A percentile compares a stretch with the other conserved stretches of the same genome.
Conservation (phyloP, 495 filamentous ascomycete species). For the Penicillium longicatenatum region DNA sequence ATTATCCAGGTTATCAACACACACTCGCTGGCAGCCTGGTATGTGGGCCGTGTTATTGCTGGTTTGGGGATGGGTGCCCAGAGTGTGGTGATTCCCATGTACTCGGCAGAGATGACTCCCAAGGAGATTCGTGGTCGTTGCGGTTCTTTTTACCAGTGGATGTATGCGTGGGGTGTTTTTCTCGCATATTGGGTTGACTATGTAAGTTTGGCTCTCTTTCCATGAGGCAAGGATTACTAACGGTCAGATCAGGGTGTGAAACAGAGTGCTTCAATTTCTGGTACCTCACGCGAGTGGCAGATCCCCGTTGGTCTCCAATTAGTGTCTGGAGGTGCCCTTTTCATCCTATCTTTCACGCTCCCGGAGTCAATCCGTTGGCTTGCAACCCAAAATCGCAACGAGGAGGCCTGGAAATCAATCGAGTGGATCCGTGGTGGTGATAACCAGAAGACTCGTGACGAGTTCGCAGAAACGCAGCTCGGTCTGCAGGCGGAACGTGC, state of each 20-base stretch:
- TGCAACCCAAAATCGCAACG: conserved; percentile 41
- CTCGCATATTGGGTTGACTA: conserved; percentile 57
- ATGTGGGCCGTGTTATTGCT: conserved; percentile 51
- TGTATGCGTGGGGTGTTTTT: conserved; percentile 54
- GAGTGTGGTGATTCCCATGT: conserved; percentile 59
- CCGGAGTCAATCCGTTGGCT: conserved; percentile 57
- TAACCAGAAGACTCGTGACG: conserved; percentile 37
- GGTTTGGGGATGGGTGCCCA: conserved; percentile 60
- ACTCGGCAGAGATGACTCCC: conserved; percentile 57
- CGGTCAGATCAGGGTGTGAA: conserved; percentile 17
- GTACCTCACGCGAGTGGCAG: conserved; percentile 56
- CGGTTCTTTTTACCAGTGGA: conserved; percentile 54
- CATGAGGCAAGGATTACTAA: background rate
- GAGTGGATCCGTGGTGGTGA: conserved; percentile 50
- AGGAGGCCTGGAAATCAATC: conserved; percentile 47
- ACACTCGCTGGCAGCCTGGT: conserved; percentile 45
- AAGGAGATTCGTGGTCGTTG: conserved; percentile 56
- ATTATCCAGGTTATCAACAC: conserved; percentile 48
- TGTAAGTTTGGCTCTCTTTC: conserved; percentile 20
- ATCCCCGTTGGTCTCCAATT: conserved; percentile 57
- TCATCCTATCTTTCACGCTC: conserved; percentile 47
- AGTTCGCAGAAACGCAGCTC: conserved; percentile 48
- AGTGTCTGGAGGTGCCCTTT: conserved; percentile 49
- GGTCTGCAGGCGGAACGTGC: conserved; percentile 45
- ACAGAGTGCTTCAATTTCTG: conserved; percentile 55